These are phyloP conservation scores for Talaromyces albobiverticillius DNA, from an alignment of 2,329 filamentous ascomycete genomes.

Conservation along the genomic window DNA sequence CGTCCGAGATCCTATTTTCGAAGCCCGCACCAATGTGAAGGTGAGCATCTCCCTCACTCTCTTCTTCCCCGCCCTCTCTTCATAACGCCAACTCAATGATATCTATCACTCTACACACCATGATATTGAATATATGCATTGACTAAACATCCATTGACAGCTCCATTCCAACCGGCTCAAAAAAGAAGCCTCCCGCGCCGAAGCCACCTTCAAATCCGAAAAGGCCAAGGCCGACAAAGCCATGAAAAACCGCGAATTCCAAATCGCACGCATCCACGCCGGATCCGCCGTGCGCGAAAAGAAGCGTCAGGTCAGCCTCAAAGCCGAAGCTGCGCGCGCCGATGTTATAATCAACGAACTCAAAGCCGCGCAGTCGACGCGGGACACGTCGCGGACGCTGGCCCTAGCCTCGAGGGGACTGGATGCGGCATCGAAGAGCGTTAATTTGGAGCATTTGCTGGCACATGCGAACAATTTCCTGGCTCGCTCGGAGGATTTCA, in stretches of 20 bases:
- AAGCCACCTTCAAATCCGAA: conserved; percentile 46
- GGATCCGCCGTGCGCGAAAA: conserved; percentile 46
- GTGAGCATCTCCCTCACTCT: conserved; percentile 20
- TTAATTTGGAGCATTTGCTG: conserved; percentile 44
- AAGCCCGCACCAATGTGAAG: conserved; percentile 43
- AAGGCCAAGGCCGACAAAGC: conserved; percentile 48
- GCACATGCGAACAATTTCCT: conserved; percentile 44
- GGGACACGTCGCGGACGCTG: conserved; percentile 45
- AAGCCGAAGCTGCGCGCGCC: conserved; percentile 45
- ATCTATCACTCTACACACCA: too few relatives aligned
- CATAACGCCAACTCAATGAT: neutral
- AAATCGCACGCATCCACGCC: conserved; percentile 50
- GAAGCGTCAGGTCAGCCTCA: conserved; percentile 44
- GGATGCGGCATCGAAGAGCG: conserved; percentile 43
- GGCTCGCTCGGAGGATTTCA: conserved; percentile 41
- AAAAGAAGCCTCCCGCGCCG: conserved; percentile 46
- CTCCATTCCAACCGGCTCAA: conserved; percentile 48
- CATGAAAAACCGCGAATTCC: conserved; percentile 48
- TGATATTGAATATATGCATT: too few relatives aligned
- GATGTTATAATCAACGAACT: conserved; percentile 50
- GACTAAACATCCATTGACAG: conserved; percentile 16
- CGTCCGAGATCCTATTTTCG: conserved; percentile 40
- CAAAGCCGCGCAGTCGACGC: conserved; percentile 47
- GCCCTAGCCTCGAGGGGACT: conserved; percentile 44
- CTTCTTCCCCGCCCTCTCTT: too few relatives aligned